phyloP scores from a whole-genome alignment of 2,329 filamentous ascomycete genomes.

The Rhexocercosporidium sp. region DNA sequence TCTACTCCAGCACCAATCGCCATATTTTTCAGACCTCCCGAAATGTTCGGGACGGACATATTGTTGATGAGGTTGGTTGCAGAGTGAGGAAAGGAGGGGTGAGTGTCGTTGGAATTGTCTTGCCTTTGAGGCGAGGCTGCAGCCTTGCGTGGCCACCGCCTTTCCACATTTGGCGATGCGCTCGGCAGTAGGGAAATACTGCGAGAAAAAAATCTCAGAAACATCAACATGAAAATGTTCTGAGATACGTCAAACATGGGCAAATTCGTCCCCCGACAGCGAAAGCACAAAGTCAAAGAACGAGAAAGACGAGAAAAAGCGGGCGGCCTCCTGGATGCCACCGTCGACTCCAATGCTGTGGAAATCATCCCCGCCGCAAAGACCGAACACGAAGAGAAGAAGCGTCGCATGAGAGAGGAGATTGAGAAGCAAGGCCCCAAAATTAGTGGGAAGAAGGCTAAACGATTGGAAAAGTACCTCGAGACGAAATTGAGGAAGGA shows the following conservation, averaged over 20 bases:
- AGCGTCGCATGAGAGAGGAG: constrained; percentile 59
- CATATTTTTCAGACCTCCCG: constrained; percentile 23
- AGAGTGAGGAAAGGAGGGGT: background rate
- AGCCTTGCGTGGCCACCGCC: constrained; percentile 24
- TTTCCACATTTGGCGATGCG: constrained; percentile 5
- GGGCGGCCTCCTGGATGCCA: constrained; percentile 45
- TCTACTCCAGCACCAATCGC: constrained; percentile 26
- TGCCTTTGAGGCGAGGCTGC: constrained; percentile 25
- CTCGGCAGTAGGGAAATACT: constrained; percentile 14
- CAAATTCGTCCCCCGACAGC: constrained; percentile 66
- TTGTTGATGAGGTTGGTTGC: constrained; percentile 12
- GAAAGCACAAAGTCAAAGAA: constrained; percentile 72
- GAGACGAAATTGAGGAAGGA: constrained; percentile 95
- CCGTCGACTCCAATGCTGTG: constrained; percentile 58
- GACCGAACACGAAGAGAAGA: constrained; percentile 57
- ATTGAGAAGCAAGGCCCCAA: constrained; percentile 57
- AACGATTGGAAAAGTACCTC: constrained; percentile 71
- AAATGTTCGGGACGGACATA: constrained; percentile 29
- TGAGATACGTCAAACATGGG: constrained; percentile 15
- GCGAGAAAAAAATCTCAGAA: background rate
- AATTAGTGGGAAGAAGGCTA: constrained; percentile 68
- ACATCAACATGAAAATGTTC: background rate
- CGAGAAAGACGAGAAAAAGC: constrained; percentile 57
- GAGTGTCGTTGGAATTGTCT: background rate
- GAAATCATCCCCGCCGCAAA: constrained; percentile 56